These are phyloP conservation scores for Coemansia sp. DNA, from an alignment of 192 early-diverging fungal genomes.

Conservation along the genomic window DNA sequence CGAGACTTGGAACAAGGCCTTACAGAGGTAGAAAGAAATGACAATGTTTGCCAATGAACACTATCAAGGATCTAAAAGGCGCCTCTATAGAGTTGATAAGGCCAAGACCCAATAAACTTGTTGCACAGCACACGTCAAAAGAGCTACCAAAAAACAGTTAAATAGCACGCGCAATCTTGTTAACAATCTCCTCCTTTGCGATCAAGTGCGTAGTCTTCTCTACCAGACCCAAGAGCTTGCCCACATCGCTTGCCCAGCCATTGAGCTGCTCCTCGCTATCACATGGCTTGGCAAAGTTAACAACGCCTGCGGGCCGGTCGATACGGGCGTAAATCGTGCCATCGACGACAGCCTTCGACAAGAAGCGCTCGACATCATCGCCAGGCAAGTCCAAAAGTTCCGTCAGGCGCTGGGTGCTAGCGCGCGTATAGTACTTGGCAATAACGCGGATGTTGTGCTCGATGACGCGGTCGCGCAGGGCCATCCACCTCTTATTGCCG, in stretches of 20 bases:
- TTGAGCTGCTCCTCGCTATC: slow-evolving; percentile 89
- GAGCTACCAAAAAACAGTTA: slow-evolving; percentile 5
- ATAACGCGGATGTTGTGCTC: slow-evolving; percentile 99
- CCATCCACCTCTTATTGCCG: slow-evolving; percentile 75
- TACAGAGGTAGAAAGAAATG: background rate
- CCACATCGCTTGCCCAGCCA: slow-evolving; percentile 90
- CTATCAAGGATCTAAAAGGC: background rate
- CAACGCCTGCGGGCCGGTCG: slow-evolving; percentile 87
- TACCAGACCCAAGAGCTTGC: slow-evolving; percentile 82
- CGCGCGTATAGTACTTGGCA: slow-evolving; percentile 92
- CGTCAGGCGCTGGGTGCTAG: slow-evolving; percentile 80
- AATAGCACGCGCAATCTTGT: slow-evolving; percentile 71
- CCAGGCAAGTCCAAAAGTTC: slow-evolving; percentile 84
- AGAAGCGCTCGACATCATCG: slow-evolving; percentile 85
- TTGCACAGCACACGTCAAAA: background rate
- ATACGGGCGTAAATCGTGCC: slow-evolving; percentile 97
- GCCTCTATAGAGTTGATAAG: background rate
- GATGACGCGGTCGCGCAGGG: slow-evolving; percentile 89
- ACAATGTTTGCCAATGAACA: too few species aligned
- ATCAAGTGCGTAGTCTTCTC: slow-evolving; percentile 94
- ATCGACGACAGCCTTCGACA: slow-evolving; percentile 89
- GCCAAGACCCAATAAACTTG: background rate
- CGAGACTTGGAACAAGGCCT: background rate
- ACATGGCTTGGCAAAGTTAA: slow-evolving; percentile 81
- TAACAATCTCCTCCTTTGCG: slow-evolving; percentile 87